Base-by-base conservation (phyloP, 495 filamentous ascomycete species). In the Podospora australis region DNA sequence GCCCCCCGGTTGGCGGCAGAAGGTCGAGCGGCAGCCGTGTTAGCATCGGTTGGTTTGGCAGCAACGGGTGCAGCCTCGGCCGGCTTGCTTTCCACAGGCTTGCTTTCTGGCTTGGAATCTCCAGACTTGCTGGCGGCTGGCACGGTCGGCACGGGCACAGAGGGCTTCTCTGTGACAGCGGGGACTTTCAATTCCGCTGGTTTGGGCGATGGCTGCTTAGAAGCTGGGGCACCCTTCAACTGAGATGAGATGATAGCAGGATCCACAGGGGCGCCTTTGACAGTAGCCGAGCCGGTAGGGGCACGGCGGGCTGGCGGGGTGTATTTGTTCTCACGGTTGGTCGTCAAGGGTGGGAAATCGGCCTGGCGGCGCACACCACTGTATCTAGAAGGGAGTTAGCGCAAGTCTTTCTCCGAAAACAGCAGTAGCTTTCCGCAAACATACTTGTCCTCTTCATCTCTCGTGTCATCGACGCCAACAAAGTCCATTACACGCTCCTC, bases 371-470 rank as follows among this genome's bases (percentile, higher is more conserved):
- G 84, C 16, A 99, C 92, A 59, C 90, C 90, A 63, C 90, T 96
- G 64, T 95, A 97, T 61, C 85, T 90, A 56, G 58, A 48, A 22
- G 26, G 48, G 45, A 49, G 75, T 64, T 44, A 65, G 46, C 22
- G 36, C 1, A 14, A 10, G 20, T n/a, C 5, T 39, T 19, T 23
- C 19, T 28, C 19, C 19, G 6, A 1, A 14, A 5, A 20, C 29
- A n/a, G n/a, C n/a, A n/a, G n/a, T 4, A 17, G 2, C 20, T 8
- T 14, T 17, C 6, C 9, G 10, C 10, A 14, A 44, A 65, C 82
- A 65, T 75, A 91, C 84, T 92, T 96, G 51, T 90, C 88, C 60
- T 99, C 92, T 64, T 94, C 87, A 39, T 84, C 74, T 17, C 77
- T 82, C 49, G 79, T 76, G 51, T 87, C 83, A 3, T 64, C 68